Evolutionary conservation across 176 grass and related monocot species (phyloP), one percentile per base, ranked within the genome.

Genomic region (Zoysia pacifica): DNA sequence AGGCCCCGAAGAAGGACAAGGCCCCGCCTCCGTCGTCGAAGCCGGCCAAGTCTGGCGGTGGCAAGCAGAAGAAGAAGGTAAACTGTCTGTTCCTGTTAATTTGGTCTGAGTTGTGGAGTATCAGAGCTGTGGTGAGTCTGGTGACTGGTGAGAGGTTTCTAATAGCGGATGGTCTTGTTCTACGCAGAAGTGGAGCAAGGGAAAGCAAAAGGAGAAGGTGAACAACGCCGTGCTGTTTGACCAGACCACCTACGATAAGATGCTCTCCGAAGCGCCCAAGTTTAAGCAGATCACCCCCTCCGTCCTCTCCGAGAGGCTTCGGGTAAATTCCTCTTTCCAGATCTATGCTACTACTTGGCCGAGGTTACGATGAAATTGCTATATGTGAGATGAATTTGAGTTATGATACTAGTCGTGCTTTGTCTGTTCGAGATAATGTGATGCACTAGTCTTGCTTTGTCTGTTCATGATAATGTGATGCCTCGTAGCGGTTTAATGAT

Each of bases 141-240:
- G 28, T 28, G 28, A 28, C 28, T 28, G 28, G 28, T 28, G 28
- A 28, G 28, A 28, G 40, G 51, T 7, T 83, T 88, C 75, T 85
- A 16, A 82, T 7, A 18, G 71, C 47, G 41, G 43, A 14, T 40
- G 0, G 4, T n/a, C 15, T 5, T 55, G 77, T 74, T 18, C 47
- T 65, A 8, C 83, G 68, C 83, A 90, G 88, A 90, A 90, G 83
- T 90, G 88, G 88, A 90, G 88, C 88, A 90, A 90, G 88, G 88
- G 88, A 35, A 90, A 90, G 73, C 88, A 86, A 60, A 90, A 90
- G 88, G 83, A 90, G 88, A 90, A 90, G 83, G 88, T 90, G 50
- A 90, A 90, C 88, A 90, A 90, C 45, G 20, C 83, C 36, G 83
- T 90, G 43, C 74, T 90, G 7, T 83, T 90, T 48, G 88, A 90